These are phyloP conservation scores for Sclerotinia sclerotiorum DNA, from an alignment of 2,329 filamentous ascomycete species.

Conservation along the genomic window DNA sequence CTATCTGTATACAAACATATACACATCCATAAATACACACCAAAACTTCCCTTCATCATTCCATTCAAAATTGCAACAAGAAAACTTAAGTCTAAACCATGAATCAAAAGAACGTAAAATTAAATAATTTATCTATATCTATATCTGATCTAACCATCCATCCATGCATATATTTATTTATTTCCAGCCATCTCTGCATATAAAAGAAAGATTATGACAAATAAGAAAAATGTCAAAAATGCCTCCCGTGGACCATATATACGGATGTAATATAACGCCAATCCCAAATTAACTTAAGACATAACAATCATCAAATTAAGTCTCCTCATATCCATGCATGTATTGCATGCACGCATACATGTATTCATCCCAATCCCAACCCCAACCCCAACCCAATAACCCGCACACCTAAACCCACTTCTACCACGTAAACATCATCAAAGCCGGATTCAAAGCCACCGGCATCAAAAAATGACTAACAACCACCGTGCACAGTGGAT, in stretches of 20 bases:
- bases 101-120: background rate
- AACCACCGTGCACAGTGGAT: constrained; percentile 70
- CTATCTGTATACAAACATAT: too few species aligned
- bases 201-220: background rate
- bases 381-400: background rate
- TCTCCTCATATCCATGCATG: background rate
- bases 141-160: background rate
- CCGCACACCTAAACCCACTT: background rate
- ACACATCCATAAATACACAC: too few species aligned
- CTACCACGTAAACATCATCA: constrained; percentile 77
- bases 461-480: constrained; percentile 69
- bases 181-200: background rate
- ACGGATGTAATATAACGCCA: background rate
- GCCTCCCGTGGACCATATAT: background rate
- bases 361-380: background rate
- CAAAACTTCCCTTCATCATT: too few species aligned
- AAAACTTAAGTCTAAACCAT: background rate
- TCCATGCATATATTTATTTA: too few species aligned
- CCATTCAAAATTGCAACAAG: too few species aligned
- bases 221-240: background rate
- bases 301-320: background rate
- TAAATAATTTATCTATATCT: background rate
- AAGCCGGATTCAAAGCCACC: constrained; percentile 70
- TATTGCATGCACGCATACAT: too few species aligned
- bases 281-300: constrained; percentile 3